Evolutionary conservation across 1,139 yeast genomes (phyloP), one percentile per base, ranked within the genome.

Genomic region (Candida frijolesensis): DNA sequence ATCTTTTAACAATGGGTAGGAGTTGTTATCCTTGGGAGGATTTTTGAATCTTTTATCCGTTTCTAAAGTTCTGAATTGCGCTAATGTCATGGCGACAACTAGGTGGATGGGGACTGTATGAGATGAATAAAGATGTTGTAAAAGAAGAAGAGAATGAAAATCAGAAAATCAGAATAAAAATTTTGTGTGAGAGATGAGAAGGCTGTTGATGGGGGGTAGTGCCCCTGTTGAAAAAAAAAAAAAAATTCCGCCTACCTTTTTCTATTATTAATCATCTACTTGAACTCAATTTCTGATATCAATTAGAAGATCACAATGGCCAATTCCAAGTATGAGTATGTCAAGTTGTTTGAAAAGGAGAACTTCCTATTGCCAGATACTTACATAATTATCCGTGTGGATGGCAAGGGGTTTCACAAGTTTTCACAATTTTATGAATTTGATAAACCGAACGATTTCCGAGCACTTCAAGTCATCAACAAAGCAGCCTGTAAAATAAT

Each of bases 381-480:
- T 0, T 87, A 85, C 68, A 84, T 94, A 11, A 86, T 94, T 22
- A 80, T 95, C 12, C 76, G 99, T 45, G 84, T 94, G 0, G 99
- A 94, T 63, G 99, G 99, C 1, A 82, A 96, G 58, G 96, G 96
- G 25, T 94, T 94, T 66, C 99, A 94, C 68, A 85, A 83, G 63
- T 87, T 94, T 60, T 85, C 96, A 6, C 79, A 79, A 39, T 71
- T 71, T 53, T 95, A 94, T 65, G 67, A 80, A 1, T 94, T 95
- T 65, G 80, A 68, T 1, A 94, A 94, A 64, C 99, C 99, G 2
- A 94, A 94, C 63, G 99, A 94, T 68, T 56, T 68, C 30, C 66
- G 82, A 34, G 98, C 98, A 0, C 68, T 94, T 45, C 70, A 74
- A 10, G 80, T 91, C 51, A 91, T 95, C 92, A 94, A 91, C 67